Percentiles rank a stretch among this genome's conserved stretches.
Evolutionary conservation across 1,139 yeast genomes (phyloP).

Genomic region (Debaryomycetaceae sp.): DNA sequence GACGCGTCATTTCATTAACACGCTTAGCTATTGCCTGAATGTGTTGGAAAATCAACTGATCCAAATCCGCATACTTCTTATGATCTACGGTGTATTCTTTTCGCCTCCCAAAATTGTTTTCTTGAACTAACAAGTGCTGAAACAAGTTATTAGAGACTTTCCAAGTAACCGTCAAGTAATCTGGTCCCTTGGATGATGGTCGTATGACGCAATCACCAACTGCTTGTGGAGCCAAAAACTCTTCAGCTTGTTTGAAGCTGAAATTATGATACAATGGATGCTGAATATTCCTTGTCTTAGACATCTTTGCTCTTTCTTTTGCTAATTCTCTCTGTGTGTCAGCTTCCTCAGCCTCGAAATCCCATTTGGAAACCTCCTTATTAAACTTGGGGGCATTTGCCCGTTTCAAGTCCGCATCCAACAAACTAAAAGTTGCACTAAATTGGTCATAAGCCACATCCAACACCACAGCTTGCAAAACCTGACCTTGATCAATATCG

Average conservation of each 20-base stretch:
- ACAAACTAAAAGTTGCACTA: conserved; percentile 68
- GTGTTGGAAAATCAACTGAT: conserved; percentile 87
- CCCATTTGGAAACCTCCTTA: conserved; percentile 75
- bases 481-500: conserved; percentile 62
- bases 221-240: conserved; percentile 79
- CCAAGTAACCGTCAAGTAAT: conserved; percentile 93
- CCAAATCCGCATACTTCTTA: conserved; percentile 76
- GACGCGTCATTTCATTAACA: conserved; percentile 78
- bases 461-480: conserved; percentile 77
- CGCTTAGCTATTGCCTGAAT: conserved; percentile 81
- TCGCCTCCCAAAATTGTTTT: conserved; percentile 57
- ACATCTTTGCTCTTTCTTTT: conserved; percentile 54
- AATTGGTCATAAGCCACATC: conserved; percentile 70
- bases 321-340: conserved; percentile 61
- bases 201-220: conserved; percentile 93
- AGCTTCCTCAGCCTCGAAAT: conserved; percentile 66
- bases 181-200: conserved; percentile 87
- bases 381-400: conserved; percentile 51
- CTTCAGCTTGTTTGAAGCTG: conserved; percentile 87
- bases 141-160: conserved; percentile 86
- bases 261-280: conserved; percentile 89
- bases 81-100: conserved; percentile 67
- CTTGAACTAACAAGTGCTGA: conserved; percentile 88
- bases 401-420: conserved; percentile 60
- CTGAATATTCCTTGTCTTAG: conserved; percentile 69